phyloP scores from a whole-genome alignment of 2,329 filamentous ascomycete species.

The Colletotrichum sp. region DNA sequence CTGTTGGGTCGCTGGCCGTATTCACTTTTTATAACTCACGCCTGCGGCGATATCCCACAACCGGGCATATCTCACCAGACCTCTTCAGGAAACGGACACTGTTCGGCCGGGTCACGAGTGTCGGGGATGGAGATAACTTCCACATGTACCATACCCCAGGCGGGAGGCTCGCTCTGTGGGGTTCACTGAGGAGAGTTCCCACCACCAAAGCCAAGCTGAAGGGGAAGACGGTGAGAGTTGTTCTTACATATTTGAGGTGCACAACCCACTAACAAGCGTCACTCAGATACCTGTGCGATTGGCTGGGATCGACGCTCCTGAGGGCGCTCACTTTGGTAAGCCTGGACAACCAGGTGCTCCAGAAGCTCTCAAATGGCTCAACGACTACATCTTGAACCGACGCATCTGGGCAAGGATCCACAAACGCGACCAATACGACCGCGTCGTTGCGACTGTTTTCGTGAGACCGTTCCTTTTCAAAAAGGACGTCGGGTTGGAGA shows the following conservation, averaged over 20 bases:
- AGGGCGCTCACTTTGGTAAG: constrained; percentile 89
- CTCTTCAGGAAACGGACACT: constrained; percentile 79
- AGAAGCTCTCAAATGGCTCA: constrained; percentile 86
- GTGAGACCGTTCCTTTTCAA: constrained; percentile 72
- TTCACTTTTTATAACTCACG: constrained; percentile 74
- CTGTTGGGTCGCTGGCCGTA: constrained; percentile 57
- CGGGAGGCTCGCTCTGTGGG: constrained; percentile 87
- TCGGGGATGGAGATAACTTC: constrained; percentile 97
- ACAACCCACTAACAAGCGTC: not conserved
- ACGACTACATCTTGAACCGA: constrained; percentile 70
- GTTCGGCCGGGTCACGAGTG: constrained; percentile 87
- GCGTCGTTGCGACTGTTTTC: constrained; percentile 85
- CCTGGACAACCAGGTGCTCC: constrained; percentile 83
- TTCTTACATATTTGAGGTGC: not conserved
- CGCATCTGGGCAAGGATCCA: constrained; percentile 85
- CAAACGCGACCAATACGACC: constrained; percentile 88
- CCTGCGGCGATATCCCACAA: constrained; percentile 82
- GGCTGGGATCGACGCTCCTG: constrained; percentile 92
- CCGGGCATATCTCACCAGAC: constrained; percentile 74
- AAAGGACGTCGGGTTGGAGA: constrained; percentile 85
- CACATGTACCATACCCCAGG: constrained; percentile 94
- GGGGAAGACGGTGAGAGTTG: constrained; percentile 74
- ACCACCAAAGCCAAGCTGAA: constrained; percentile 71
- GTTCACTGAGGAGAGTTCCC: constrained; percentile 83
- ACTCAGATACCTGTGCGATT: constrained; percentile 83